phyloP scores from a whole-genome alignment of 1,284 basidiomycete genomes.

The Xerocomus minutiporus region DNA sequence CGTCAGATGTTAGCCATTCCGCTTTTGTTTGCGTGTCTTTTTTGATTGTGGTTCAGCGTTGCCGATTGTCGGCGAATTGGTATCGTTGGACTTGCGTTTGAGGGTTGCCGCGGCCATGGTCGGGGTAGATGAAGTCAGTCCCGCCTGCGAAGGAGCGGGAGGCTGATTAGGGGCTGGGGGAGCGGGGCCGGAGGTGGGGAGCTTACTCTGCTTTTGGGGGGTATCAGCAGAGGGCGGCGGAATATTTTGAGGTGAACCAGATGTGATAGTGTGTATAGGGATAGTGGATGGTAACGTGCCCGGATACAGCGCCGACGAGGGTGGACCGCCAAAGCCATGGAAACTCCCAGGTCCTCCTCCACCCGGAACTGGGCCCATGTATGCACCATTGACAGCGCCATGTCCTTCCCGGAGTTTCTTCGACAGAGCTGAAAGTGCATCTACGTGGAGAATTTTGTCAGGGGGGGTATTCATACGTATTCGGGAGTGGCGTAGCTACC shows the following conservation, averaged over 20 bases:
- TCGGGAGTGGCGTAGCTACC: conserved; percentile 47
- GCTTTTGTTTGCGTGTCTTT: conserved; percentile 44
- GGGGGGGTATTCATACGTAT: conserved; percentile 25
- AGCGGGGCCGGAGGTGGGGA: conserved; percentile 42
- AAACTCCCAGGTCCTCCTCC: conserved; percentile 22
- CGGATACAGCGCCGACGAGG: conserved; percentile 43
- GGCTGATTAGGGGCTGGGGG: conserved; percentile 38
- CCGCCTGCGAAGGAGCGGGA: conserved; percentile 40
- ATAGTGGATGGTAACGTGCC: conserved; percentile 42
- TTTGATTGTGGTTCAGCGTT: conserved; percentile 45
- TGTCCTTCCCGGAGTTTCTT: conserved; percentile 32
- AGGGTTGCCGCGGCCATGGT: conserved; percentile 50
- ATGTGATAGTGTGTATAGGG: conserved; percentile 28
- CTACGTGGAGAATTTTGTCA: conserved; percentile 27
- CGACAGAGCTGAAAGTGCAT: conserved; percentile 32
- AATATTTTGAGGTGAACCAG: conserved; percentile 48
- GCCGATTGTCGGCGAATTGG: conserved; percentile 48
- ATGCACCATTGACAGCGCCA: conserved; percentile 24
- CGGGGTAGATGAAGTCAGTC: conserved; percentile 43
- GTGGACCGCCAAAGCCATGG: conserved; percentile 23
- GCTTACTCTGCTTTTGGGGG: conserved; percentile 52
- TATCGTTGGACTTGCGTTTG: conserved; percentile 60
- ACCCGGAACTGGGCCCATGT: conserved; percentile 16
- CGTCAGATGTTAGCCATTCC: conserved; percentile 33
- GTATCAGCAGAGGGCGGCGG: conserved; percentile 43